Evolutionary conservation across 176 grass and related monocot species (phyloP).

Genomic region (Oryza australiensis): DNA sequence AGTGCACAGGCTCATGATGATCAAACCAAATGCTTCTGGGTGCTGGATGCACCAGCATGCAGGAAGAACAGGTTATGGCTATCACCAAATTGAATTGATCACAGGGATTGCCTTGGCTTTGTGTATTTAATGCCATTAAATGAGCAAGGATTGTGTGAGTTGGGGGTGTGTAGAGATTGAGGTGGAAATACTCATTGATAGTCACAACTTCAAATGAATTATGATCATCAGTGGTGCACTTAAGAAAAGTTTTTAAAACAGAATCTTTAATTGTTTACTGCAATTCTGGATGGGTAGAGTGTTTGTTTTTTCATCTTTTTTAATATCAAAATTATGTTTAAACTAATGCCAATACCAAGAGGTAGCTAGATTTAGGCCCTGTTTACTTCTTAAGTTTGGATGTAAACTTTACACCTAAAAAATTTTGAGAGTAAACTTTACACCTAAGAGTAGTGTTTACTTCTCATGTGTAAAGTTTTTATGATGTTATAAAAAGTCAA

Average conservation of each 20-base stretch:
- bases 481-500: too few species aligned
- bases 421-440: too few species aligned
- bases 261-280: not conserved
- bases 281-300: not conserved
- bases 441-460: too few species aligned
- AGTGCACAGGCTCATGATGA: not conserved
- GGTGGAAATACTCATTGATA: not conserved
- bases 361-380: not conserved
- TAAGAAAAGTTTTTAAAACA: not conserved
- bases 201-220: not conserved
- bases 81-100: constrained; percentile 37
- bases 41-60: not conserved
- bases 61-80: not conserved
- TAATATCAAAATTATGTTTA: not conserved
- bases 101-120: constrained; percentile 34
- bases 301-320: not conserved
- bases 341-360: not conserved
- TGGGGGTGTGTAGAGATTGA: not conserved
- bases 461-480: too few species aligned
- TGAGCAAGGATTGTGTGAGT: constrained; percentile 8
- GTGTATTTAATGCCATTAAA: constrained; percentile 56
- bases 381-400: too few species aligned
- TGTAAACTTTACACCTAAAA: too few species aligned
- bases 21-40: not conserved
- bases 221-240: not conserved